Percentiles rank a stretch among this genome's conserved stretches.
phyloP scores from a whole-genome alignment of 2,329 filamentous ascomycete genomes.

The Diplodia mutila region DNA sequence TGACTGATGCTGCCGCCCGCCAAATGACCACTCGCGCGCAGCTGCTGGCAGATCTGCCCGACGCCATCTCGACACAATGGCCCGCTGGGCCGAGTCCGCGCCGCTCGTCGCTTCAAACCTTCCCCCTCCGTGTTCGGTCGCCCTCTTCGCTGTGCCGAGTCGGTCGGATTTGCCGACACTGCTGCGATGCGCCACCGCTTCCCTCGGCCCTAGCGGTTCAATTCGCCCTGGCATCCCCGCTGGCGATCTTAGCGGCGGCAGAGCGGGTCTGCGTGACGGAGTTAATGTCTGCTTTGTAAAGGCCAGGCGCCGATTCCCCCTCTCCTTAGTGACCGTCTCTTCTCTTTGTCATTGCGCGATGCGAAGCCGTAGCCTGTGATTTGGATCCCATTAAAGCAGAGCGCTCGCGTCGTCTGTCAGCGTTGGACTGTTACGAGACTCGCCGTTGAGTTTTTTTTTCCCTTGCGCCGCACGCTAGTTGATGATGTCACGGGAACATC shows the following conservation, averaged over 20 bases:
- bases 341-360: not conserved
- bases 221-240: not conserved
- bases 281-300: constrained; percentile 20
- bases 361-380: not conserved
- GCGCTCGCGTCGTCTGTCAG: not conserved
- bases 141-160: not conserved
- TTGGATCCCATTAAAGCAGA: not conserved
- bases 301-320: not conserved
- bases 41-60: not conserved
- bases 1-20: not conserved
- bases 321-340: not conserved
- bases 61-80: not conserved
- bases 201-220: constrained; percentile 4
- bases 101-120: not conserved
- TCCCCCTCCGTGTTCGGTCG: not conserved
- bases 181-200: constrained; percentile 1
- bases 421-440: not conserved
- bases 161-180: constrained; percentile 2
- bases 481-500: constrained; percentile 12
- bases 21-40: not conserved
- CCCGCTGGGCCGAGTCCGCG: not conserved
- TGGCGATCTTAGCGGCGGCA: constrained; percentile 11
- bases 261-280: constrained; percentile 19
- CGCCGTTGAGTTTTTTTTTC: not conserved
- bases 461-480: constrained; percentile 3